Evolutionary conservation across 2,329 filamentous ascomycete species (phyloP), one percentile per base, ranked within the genome.

Genomic region (Sclerotinia subarctica): DNA sequence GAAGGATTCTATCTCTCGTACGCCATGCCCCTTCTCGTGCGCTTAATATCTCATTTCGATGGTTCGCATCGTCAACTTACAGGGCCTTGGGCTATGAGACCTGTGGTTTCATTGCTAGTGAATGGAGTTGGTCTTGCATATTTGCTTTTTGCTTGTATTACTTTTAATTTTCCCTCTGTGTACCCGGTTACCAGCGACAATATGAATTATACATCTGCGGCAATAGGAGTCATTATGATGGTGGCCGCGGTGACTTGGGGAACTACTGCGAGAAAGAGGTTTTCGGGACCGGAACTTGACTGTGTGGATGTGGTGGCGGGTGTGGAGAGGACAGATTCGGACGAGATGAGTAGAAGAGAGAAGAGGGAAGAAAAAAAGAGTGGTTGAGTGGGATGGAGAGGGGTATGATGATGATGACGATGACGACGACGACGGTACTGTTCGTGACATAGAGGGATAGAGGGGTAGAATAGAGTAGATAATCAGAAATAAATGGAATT

Each of bases 1-100:
- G 81, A 85, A 70, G 85, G 85, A 0, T 87, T 87, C 71, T 87
- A 87, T 71, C 78, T 87, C 0, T 87, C 84, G 0, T 87, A 87
- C 72, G 83, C 84, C 15, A 83, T 85, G 77, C 84, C 84, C 0
- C 78, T 87, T 0, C 74, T 84, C 24, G 81, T 81, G 17, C 82
- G 84, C 53, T 78, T 87, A 32, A 77, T 84, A 35, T 81, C 80
- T 11, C 81, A 80, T 69, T 77, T 82, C 65, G 78, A 76, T 13
- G 79, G 80, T 32, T 78, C 81, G 47, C 78, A 80, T 42, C 74
- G 71, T 15, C 71, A 77, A 21, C 71, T 80, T 26, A 77, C 74
- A 6, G 78, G 79, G 1, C 77, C 78, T 44, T 81, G 82, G 82
- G 19, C 78, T 70, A 59, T 82, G 76, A 73, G 79, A 78, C 69